phyloP scores from a whole-genome alignment of 1,284 basidiomycete genomes.

The Cutaneotrichosporon cutaneum region DNA sequence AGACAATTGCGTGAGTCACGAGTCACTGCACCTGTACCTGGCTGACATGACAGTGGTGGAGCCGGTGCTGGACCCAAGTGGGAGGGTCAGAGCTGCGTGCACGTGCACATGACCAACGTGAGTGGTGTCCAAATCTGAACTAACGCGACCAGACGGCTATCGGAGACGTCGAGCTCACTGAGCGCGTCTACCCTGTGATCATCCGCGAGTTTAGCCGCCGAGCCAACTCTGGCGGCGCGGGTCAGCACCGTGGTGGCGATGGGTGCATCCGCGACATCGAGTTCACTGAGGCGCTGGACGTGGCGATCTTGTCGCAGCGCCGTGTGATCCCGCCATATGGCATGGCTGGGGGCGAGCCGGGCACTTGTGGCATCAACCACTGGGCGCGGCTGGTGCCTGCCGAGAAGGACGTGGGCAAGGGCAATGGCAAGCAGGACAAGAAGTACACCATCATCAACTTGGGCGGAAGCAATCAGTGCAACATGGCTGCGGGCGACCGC shows the following conservation, averaged over 20 bases:
- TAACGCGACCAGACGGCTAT: constrained; percentile 27
- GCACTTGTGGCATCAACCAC: constrained; percentile 74
- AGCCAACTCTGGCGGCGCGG: constrained; percentile 65
- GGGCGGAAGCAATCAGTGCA: constrained; percentile 82
- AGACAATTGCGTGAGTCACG: constrained; percentile 68
- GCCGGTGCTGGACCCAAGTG: constrained; percentile 86
- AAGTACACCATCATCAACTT: constrained; percentile 71
- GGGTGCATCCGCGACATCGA: constrained; percentile 86
- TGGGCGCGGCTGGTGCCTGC: constrained; percentile 59
- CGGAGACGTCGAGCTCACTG: constrained; percentile 46
- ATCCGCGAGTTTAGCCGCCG: constrained; percentile 79
- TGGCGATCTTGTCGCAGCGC: constrained; percentile 72
- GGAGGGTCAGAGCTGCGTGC: constrained; percentile 63
- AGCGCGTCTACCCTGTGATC: constrained; percentile 70
- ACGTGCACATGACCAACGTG: constrained; percentile 41
- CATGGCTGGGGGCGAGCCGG: constrained; percentile 77
- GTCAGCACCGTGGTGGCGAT: constrained; percentile 78
- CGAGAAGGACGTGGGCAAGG: constrained; percentile 8
- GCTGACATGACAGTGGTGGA: constrained; percentile 61
- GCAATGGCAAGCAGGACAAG: constrained; percentile 14
- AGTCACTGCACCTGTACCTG: too few relatives aligned
- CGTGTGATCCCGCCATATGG: constrained; percentile 88
- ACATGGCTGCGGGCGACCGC: constrained; percentile 80
- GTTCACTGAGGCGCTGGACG: constrained; percentile 77
- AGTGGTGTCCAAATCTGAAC: not conserved